Evolutionary conservation across 2,329 filamentous ascomycete genomes (phyloP).

Genomic region (Paracoccidioides brasiliensis): DNA sequence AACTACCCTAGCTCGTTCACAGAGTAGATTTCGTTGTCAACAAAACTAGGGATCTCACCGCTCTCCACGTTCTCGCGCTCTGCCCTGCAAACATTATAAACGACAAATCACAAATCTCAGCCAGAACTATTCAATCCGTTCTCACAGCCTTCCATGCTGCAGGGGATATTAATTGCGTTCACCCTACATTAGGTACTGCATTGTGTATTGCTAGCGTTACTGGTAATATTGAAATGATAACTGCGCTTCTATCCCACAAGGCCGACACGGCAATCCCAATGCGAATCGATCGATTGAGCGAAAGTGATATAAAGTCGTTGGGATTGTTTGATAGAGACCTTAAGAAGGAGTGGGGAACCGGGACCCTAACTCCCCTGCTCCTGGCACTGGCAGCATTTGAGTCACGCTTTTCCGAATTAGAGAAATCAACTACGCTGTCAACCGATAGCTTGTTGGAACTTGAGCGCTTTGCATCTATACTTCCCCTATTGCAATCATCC

Average conservation of each 20-base stretch:
- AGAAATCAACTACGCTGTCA: neutral
- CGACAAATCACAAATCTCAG: neutral
- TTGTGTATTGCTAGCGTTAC: neutral
- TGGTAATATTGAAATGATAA: neutral
- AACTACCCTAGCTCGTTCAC: neutral
- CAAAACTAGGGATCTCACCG: neutral
- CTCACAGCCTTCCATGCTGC: neutral
- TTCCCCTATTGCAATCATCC: neutral
- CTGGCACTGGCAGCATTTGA: neutral
- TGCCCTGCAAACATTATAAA: neutral
- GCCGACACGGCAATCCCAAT: neutral
- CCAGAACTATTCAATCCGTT: neutral
- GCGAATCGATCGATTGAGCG: neutral
- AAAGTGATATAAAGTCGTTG: neutral
- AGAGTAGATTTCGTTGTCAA: neutral
- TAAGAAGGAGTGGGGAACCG: neutral
- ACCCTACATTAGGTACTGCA: neutral
- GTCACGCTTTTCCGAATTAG: neutral
- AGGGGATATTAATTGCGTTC: neutral
- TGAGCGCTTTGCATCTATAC: neutral
- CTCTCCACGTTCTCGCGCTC: neutral
- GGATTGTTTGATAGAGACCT: neutral
- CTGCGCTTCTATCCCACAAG: neutral
- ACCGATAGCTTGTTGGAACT: neutral
- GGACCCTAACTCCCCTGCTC: neutral